Evolutionary conservation across 2,329 filamentous ascomycete species (phyloP), one percentile per base, ranked within the genome.

Genomic region (Penicillium concentricum): DNA sequence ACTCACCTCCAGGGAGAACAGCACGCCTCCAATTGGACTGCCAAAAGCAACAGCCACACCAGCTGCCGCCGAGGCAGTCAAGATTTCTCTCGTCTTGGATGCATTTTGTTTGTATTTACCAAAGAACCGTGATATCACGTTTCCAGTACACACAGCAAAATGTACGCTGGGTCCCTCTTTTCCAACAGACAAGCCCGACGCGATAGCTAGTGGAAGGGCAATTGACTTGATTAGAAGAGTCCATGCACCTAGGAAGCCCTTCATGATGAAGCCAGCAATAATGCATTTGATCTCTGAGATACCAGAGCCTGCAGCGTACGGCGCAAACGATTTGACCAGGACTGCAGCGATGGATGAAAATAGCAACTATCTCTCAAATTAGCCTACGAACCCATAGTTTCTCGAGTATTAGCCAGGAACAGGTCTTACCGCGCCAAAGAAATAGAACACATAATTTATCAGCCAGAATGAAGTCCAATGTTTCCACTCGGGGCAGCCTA

Each of bases 261-360:
- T 97, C 94, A 99, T 99, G 48, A 97, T 91, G 72, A 99, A 99
- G 3, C 94, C 94, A 5, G 93, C 94, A 70, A 99, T 96, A 71
- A 99, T 97, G 76, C 92, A 96, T 76, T 99, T 99, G 82, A 99
- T 99, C 78, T 99, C 94, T 13, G 92, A 97, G 57, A 99, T 99
- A 39, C 94, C 94, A 13, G 91, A 96, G 16, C 94, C 94, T 34
- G 94, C 94, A 12, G 94, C 94, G 72, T 99, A 99, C 0, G 94
- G 94, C 5, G 94, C 92, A 74, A 94, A 97, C 1, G 86, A 87
- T 72, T 91, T 94, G 70, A 99, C 94, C 39, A 99, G 81, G 37
- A 84, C 87, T 0, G 92, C 92, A 2, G 92, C 88, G 4, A 88
- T 88, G 52, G 89, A 89, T 18, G 93, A 90, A 72, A 97, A 96